These are phyloP conservation scores for Miscanthus sacchariflorus DNA, from an alignment of 202 grass and related monocot genomes.

Conservation along the genomic window DNA sequence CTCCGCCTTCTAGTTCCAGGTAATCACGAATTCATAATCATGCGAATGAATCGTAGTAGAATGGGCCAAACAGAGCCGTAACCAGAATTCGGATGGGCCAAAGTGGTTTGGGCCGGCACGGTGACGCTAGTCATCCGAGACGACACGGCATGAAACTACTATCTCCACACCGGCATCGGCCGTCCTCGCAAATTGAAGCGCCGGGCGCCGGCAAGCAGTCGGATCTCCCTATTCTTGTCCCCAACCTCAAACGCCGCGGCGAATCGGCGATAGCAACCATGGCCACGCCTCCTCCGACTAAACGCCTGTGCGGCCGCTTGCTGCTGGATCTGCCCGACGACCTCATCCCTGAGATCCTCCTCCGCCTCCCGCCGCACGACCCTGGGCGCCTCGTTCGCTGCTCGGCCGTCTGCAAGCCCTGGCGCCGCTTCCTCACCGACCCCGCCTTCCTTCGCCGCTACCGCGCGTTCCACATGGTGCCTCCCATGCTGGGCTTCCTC, in stretches of 20 bases:
- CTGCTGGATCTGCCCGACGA: background rate
- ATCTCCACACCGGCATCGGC: background rate
- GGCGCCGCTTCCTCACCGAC: constrained; percentile 17
- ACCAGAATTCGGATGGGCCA: background rate
- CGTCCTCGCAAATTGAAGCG: background rate
- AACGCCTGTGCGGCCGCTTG: background rate
- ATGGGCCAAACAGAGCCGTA: background rate
- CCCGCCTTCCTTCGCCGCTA: constrained; percentile 17
- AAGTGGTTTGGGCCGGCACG: background rate
- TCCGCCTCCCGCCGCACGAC: background rate
- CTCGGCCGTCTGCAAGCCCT: constrained; percentile 3
- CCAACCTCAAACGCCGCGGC: background rate
- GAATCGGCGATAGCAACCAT: background rate
- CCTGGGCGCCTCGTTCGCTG: background rate
- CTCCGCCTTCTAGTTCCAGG: too few relatives aligned
- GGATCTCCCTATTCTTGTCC: background rate
- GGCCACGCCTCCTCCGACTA: background rate
- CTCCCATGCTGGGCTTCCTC: constrained; percentile 7
- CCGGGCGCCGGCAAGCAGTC: background rate
- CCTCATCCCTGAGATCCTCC: background rate
- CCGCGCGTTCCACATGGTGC: background rate
- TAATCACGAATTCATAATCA: background rate
- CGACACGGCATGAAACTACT: background rate
- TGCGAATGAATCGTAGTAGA: background rate
- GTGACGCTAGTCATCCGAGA: background rate